These are phyloP conservation scores for Dactylorhiza incarnata DNA, from an alignment of 106 monocot genomes.

Conservation along the genomic window DNA sequence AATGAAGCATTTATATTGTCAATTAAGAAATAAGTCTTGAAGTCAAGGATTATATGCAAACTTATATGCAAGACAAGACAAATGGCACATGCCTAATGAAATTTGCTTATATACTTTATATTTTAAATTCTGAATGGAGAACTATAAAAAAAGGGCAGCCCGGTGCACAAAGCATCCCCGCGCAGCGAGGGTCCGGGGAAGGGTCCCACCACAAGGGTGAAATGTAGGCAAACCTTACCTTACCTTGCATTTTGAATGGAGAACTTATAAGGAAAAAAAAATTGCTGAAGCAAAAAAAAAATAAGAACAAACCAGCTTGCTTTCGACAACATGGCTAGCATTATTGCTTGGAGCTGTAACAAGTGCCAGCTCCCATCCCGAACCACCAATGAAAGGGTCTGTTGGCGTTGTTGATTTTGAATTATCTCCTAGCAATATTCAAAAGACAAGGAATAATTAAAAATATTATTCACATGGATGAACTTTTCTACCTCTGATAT, in stretches of 20 bases:
- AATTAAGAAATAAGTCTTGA: not conserved
- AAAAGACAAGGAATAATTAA: not conserved
- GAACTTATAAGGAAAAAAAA: not conserved
- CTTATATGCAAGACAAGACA: not conserved
- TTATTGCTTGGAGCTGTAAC: conserved; percentile 80
- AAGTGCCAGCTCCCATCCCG: conserved; percentile 94
- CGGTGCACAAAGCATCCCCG: too few species aligned
- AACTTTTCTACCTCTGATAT: too few species aligned
- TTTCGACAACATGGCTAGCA: conserved; percentile 46
- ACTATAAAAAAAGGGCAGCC: not conserved
- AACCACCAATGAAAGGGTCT: conserved; percentile 31
- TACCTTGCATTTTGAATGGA: not conserved
- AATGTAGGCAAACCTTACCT: too few species aligned
- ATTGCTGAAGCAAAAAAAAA: not conserved
- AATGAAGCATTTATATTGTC: not conserved
- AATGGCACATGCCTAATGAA: not conserved
- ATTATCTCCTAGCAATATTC: conserved; percentile 24
- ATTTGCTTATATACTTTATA: not conserved
- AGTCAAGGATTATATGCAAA: not conserved
- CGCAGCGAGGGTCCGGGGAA: too few species aligned
- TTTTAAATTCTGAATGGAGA: not conserved
- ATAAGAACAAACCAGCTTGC: conserved; percentile 51
- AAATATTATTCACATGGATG: not conserved
- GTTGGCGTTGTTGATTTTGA: conserved; percentile 17
- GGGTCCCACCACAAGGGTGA: too few species aligned